Base-by-base conservation (phyloP, 2,329 filamentous ascomycete species). In the Ascochyta rabiei region DNA sequence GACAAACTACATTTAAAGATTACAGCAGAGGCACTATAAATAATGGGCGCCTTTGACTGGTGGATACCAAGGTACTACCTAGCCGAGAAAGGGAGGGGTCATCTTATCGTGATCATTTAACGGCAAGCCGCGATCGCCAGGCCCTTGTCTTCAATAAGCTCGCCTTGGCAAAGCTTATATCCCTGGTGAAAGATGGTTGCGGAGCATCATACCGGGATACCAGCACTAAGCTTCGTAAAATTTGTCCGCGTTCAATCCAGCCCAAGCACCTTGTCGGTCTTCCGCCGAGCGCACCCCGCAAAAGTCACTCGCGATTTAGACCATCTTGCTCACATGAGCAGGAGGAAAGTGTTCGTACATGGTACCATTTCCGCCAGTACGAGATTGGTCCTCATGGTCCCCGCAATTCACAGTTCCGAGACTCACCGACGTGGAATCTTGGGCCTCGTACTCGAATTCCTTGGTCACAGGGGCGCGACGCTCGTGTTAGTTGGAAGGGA, bases 71-170 rank as follows among this genome's bases (percentile, higher is more conserved):
- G 12, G 12, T 7, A 24, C 13, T 26, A 42, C 31, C 13, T 26
- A 42, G 37, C 13, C 34, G 41, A 10, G 4, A 28, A 13, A 4
- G 6, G 10, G 12, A 23, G 42, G 40, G 40, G 31, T n/a, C 38
- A 24, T 42, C 24, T n/a, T 18, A 33, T 19, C 12, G 24, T 28
- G 15, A 16, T 35, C 38, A 24, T 13, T 41, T 34, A 48, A 40
- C 34, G 6, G 18, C 28, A 40, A 39, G 18, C 46, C 30, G 35
- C 46, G 41, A 49, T 49, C 41, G 26, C 15, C 46, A 35, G 21
- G 24, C 41, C 40, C 52, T 55, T 50, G 52, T 42, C 35, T 18
- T 15, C 31, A 46, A 50, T 42, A 55, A 55, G 52, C 52, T 55
- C 42, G 35, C 24, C 52, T 55, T 35, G 52, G 52, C 46, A 38